phyloP scores from a whole-genome alignment of 2,329 filamentous ascomycete species.

The Penicillium sp. region DNA sequence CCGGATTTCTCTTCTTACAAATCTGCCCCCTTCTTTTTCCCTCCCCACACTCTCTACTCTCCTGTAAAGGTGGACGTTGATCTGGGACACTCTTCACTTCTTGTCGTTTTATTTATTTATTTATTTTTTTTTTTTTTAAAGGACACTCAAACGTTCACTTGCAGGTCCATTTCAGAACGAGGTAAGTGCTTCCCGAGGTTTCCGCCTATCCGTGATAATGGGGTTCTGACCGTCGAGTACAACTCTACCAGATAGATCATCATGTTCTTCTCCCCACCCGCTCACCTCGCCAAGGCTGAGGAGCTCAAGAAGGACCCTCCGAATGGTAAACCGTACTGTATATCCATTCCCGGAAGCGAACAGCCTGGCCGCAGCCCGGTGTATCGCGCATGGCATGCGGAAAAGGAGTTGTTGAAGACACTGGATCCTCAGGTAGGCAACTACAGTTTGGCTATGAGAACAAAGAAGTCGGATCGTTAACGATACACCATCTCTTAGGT shows the following conservation, averaged over 20 bases:
- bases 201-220: background rate
- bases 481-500: slow-evolving; percentile 33
- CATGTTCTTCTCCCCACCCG: slow-evolving; percentile 42
- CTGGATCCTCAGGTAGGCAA: slow-evolving; percentile 63
- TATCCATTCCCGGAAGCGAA: slow-evolving; percentile 74
- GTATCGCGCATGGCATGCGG: slow-evolving; percentile 81
- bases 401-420: slow-evolving; percentile 70
- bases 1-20: slow-evolving; percentile 13
- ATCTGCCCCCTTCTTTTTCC: slow-evolving; percentile 10
- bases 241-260: background rate
- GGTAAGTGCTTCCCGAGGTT: background rate
- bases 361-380: slow-evolving; percentile 69
- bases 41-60: slow-evolving; percentile 8
- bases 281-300: slow-evolving; percentile 38
- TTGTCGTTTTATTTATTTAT: no score
- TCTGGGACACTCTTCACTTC: background rate
- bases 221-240: background rate
- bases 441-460: no score
- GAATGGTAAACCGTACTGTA: slow-evolving; percentile 73
- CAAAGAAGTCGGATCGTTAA: background rate
- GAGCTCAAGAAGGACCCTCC: slow-evolving; percentile 66
- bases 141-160: background rate
- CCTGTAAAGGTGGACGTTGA: slow-evolving; percentile 35
- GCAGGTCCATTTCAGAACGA: background rate
- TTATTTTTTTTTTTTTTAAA: background rate